Percentiles rank a stretch among this genome's conserved stretches.
Evolutionary conservation across 306 rosid genomes (phyloP).

Genomic region (Vigna hirtella): DNA sequence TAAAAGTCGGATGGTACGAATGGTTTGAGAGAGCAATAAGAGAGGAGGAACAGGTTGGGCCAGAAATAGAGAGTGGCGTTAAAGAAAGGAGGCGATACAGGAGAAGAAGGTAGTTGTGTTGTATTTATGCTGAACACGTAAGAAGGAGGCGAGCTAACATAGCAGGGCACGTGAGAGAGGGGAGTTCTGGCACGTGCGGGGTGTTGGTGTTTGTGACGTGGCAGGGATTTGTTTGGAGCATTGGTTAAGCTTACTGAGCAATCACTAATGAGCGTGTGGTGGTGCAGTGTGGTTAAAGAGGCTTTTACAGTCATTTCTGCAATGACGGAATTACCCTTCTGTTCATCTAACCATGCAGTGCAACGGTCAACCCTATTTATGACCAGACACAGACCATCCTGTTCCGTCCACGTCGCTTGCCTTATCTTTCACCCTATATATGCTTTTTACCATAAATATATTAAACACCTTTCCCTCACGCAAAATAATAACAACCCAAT

Average conservation of each 20-base stretch:
- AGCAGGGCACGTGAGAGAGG: conserved; percentile 45
- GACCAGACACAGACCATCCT: conserved; percentile 34
- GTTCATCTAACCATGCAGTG: not conserved
- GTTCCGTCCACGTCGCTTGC: not conserved
- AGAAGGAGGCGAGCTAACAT: not conserved
- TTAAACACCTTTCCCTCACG: too few species aligned
- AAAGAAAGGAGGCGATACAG: conserved; percentile 16
- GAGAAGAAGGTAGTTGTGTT: conserved; percentile 60
- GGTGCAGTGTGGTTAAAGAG: not conserved
- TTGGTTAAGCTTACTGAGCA: conserved; percentile 37
- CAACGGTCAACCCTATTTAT: conserved; percentile 50
- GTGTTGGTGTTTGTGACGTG: conserved; percentile 34
- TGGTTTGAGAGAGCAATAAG: conserved; percentile 17
- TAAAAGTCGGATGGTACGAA: conserved; percentile 37
- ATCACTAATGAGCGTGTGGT: conserved; percentile 38
- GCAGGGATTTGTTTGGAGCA: conserved; percentile 41
- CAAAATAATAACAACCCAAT: too few species aligned
- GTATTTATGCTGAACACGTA: conserved; percentile 64
- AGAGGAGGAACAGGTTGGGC: conserved; percentile 26
- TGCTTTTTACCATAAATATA: not conserved
- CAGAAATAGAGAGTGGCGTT: conserved; percentile 26
- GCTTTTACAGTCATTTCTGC: conserved; percentile 5
- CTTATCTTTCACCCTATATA: not conserved
- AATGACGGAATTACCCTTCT: conserved; percentile 48
- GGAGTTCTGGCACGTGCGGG: conserved; percentile 38